These are phyloP conservation scores for Stachybotrys chlorohalonatus DNA, from an alignment of 2,329 filamentous ascomycete species.

Conservation along the genomic window DNA sequence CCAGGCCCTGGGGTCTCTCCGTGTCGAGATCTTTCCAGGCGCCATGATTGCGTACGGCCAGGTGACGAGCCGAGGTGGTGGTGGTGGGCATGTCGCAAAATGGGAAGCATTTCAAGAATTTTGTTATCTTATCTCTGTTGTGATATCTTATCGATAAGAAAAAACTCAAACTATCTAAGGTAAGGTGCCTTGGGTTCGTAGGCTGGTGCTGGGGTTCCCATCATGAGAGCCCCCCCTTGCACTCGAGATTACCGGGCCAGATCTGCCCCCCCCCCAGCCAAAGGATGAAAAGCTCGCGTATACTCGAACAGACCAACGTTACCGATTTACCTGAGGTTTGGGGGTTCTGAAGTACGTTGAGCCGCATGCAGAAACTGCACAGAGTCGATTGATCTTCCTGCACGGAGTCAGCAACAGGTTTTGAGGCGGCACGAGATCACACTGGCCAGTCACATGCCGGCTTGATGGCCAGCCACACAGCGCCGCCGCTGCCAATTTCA, in stretches of 20 bases:
- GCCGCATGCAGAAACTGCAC: no score
- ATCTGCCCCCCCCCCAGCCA: no score
- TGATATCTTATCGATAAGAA: constrained; percentile 3
- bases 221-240: no score
- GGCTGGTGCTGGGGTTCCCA: no score
- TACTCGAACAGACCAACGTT: no score
- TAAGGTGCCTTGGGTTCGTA: background rate
- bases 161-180: background rate
- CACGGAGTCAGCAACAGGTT: no score
- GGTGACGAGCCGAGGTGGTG: background rate
- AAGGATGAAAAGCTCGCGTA: no score
- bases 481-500: background rate
- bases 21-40: constrained; percentile 21
- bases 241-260: no score
- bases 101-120: constrained; percentile 2
- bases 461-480: background rate
- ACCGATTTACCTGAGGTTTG: no score
- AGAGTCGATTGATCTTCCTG: no score
- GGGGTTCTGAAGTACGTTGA: no score
- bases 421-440: background rate
- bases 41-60: constrained; percentile 14
- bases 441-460: background rate
- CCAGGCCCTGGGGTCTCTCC: constrained; percentile 41
- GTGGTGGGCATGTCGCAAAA: background rate
- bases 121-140: background rate